Base-by-base conservation (phyloP, 371 early-diverging fungal species). In the Mucor velutinosus region DNA sequence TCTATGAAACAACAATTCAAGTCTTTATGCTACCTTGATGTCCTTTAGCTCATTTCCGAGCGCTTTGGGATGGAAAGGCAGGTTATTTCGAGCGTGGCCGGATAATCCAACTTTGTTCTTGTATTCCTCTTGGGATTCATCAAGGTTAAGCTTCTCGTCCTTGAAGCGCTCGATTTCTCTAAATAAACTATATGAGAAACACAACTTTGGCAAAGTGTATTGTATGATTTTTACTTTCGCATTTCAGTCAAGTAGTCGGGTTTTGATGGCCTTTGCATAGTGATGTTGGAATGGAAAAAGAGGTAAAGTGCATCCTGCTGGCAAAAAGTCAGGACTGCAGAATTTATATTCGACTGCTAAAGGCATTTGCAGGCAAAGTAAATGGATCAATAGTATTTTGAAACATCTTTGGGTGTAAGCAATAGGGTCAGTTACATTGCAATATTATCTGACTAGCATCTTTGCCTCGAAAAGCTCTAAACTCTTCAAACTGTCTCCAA, bases 71-170 rank as follows among this genome's bases (percentile, higher is more conserved):
- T 57, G 57, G 10, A 57, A 57, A 11, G 57, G 57, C 19, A 57
- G 32, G 10, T 57, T 57, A 14, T 33, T 57, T 33, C 57, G 30
- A n/a, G 33, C 33, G n/a, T 57, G 30, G 33, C n/a, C 57, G 7
- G 57, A 57, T 57, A 57, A 15, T 33, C 57, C 57, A 57, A 57
- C 57, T 30, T 57, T 32, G 4, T 32, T 17, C 30, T 57, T 57
- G 15, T 57, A 57, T 30, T 57, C 57, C 33, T 32, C 57, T 57
- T 57, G 57, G 10, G 3, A 57, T 10, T n/a, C 8, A 57, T 32
- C 11, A 17, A 57, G 33, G 33, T 57, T 57, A n/a, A 33, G 30
- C 10, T 57, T n/a, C 3, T n/a, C 30, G 21, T 32, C n/a, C 4
- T 33, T 57, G 33, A 57, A 57, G 7, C 33, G 30, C 3, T 57